Conservation (phyloP, 805 yeast genomes). For the Metschnikowia rubicola region DNA sequence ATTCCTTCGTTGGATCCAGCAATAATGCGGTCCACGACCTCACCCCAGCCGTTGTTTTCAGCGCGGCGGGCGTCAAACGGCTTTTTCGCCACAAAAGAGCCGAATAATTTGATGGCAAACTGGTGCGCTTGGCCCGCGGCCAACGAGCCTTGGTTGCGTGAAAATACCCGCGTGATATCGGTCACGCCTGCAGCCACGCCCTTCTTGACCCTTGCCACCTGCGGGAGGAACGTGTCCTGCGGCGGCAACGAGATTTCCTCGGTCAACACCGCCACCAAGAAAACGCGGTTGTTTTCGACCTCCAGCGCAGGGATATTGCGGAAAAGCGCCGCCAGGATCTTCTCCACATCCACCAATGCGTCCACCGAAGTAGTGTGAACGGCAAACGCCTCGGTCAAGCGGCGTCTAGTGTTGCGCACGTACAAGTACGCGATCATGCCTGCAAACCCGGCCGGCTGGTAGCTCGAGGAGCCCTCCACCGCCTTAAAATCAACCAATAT, state of each 20-base stretch:
- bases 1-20: conserved; percentile 71
- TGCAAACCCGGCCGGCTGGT: conserved; percentile 62
- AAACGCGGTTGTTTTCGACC: conserved; percentile 61
- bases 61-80: conserved; percentile 20
- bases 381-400: conserved; percentile 78
- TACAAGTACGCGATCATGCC: conserved; percentile 74
- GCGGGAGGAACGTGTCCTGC: conserved; percentile 28
- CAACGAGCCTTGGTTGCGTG: conserved; percentile 57
- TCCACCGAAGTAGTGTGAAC: conserved; percentile 59
- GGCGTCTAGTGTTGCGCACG: conserved; percentile 57
- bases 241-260: conserved; percentile 55
- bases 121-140: conserved; percentile 64
- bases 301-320: conserved; percentile 69
- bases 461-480: conserved; percentile 54
- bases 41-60: conserved; percentile 83
- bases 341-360: conserved; percentile 55
- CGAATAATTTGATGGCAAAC: conserved; percentile 66
- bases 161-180: conserved; percentile 76
- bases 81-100: conserved; percentile 55
- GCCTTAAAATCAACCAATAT: conserved; percentile 74
- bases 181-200: conserved; percentile 89
- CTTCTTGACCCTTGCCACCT: conserved; percentile 50
- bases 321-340: conserved; percentile 75
- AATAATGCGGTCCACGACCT: conserved; percentile 71
- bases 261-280: conserved; percentile 70